A percentile compares a stretch with the other conserved stretches of the same genome.
These are phyloP conservation scores for Scutellaria baicalensis DNA, from an alignment of 257 asterid genomes.

Conservation along the genomic window DNA sequence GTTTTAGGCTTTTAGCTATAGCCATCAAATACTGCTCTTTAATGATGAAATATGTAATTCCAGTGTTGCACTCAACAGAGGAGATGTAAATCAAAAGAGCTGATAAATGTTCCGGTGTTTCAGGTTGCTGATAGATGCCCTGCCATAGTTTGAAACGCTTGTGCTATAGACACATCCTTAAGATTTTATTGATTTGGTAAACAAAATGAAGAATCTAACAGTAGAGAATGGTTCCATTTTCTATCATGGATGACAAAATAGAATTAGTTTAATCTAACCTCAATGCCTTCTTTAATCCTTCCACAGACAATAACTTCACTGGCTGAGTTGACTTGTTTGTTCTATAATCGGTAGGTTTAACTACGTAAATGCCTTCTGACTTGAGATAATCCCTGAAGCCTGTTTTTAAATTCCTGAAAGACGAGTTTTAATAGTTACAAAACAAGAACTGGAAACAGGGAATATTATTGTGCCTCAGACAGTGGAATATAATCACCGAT, in stretches of 20 bases:
- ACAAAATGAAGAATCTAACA: neutral
- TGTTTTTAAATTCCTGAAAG: slow-evolving; percentile 64
- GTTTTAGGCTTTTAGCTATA: neutral
- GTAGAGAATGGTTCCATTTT: neutral
- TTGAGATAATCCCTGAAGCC: slow-evolving; percentile 66
- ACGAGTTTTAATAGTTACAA: slow-evolving; percentile 8
- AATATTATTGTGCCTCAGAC: neutral
- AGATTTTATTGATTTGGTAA: neutral
- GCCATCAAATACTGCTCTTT: neutral
- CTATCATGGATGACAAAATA: neutral
- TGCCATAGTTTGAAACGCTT: neutral
- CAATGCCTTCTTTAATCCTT: slow-evolving; percentile 69
- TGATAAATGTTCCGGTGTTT: too few relatives aligned
- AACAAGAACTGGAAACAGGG: slow-evolving; percentile 3
- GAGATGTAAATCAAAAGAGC: neutral
- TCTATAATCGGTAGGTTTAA: slow-evolving; percentile 42
- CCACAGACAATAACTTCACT: slow-evolving; percentile 71
- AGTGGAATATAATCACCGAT: neutral
- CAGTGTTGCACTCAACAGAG: neutral
- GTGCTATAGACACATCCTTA: neutral
- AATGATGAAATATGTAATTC: neutral
- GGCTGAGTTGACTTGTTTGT: slow-evolving; percentile 52
- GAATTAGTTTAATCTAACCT: slow-evolving; percentile 40
- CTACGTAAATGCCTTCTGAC: slow-evolving; percentile 69
- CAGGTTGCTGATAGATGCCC: neutral